These are phyloP conservation scores for Wickerhamomyces pijperi DNA, from an alignment of 805 yeast species.

Conservation along the genomic window DNA sequence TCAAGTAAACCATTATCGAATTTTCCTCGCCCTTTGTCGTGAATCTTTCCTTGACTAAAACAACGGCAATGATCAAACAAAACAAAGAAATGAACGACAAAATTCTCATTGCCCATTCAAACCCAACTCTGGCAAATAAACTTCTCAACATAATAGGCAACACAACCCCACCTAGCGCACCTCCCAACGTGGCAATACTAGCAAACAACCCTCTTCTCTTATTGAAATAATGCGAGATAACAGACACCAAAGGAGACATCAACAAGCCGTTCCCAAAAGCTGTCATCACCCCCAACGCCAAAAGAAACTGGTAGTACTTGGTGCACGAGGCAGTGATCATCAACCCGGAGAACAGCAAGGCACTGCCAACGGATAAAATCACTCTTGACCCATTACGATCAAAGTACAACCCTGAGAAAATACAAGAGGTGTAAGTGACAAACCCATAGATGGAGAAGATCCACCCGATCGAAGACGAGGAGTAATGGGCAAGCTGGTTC, in stretches of 20 bases:
- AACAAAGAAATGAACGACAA: constrained; percentile 35
- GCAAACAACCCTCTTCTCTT: constrained; percentile 47
- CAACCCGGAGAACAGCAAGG: constrained; percentile 38
- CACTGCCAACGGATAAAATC: constrained; percentile 34
- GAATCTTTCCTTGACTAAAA: constrained; percentile 31
- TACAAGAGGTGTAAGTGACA: constrained; percentile 38
- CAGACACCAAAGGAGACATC: constrained; percentile 51
- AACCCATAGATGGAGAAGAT: constrained; percentile 52
- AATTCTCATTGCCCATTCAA: constrained; percentile 48
- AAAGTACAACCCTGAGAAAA: constrained; percentile 48
- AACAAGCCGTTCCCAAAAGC: constrained; percentile 54
- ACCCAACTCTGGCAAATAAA: constrained; percentile 40
- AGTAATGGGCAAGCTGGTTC: constrained; percentile 39
- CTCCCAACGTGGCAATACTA: constrained; percentile 41
- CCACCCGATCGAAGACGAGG: constrained; percentile 46
- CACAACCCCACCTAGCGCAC: constrained; percentile 46
- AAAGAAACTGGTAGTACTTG: constrained; percentile 46
- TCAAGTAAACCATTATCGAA: constrained; percentile 8
- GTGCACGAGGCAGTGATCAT: constrained; percentile 45
- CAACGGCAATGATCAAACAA: constrained; percentile 24
- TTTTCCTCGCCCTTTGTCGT: constrained; percentile 23
- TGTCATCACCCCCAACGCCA: constrained; percentile 43
- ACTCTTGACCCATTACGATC: constrained; percentile 47
- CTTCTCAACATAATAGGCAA: constrained; percentile 44
- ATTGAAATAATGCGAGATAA: constrained; percentile 56